Conservation (phyloP, 805 yeast genomes). For the Barnettozyma pratensis region DNA sequence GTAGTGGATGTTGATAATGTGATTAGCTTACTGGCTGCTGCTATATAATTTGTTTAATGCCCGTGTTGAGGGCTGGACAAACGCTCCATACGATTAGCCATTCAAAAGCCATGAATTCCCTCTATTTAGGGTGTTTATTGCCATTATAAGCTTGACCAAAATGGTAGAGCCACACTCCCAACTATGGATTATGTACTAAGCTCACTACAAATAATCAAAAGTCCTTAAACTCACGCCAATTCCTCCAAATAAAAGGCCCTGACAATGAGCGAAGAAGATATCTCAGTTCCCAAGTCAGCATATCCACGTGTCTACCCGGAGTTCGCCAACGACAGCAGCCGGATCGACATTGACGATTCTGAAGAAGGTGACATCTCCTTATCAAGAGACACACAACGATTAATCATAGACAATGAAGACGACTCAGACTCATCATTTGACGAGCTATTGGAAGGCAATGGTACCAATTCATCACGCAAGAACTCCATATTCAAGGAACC, state of each 20-base stretch:
- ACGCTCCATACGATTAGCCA: no score
- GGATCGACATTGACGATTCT: conserved; percentile 16
- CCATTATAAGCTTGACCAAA: no score
- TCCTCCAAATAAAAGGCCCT: no score
- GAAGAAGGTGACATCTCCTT: conserved; percentile 22
- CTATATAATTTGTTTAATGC: no score
- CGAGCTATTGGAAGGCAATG: conserved; percentile 6
- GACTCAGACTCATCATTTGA: conserved; percentile 18
- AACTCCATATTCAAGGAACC: conserved; percentile 15
- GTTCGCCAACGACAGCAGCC: conserved; percentile 11
- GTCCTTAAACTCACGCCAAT: no score
- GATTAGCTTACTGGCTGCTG: no score
- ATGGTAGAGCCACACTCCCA: no score
- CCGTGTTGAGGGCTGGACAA: no score
- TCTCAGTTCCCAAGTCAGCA: conserved; percentile 19
- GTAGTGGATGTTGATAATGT: not conserved
- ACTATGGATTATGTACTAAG: no score
- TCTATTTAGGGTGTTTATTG: no score
- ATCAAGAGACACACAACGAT: conserved; percentile 3
- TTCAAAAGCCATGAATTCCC: not conserved
- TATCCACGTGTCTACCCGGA: conserved; percentile 17
- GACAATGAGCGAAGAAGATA: conserved; percentile 1
- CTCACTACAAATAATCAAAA: not conserved
- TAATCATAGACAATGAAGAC: not conserved
- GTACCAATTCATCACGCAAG: conserved; percentile 8